A percentile compares a stretch with the other conserved stretches of the same genome.
Evolutionary conservation across 768 basidiomycete species (phyloP).

Genomic region (Gelatoporia subvermispora): DNA sequence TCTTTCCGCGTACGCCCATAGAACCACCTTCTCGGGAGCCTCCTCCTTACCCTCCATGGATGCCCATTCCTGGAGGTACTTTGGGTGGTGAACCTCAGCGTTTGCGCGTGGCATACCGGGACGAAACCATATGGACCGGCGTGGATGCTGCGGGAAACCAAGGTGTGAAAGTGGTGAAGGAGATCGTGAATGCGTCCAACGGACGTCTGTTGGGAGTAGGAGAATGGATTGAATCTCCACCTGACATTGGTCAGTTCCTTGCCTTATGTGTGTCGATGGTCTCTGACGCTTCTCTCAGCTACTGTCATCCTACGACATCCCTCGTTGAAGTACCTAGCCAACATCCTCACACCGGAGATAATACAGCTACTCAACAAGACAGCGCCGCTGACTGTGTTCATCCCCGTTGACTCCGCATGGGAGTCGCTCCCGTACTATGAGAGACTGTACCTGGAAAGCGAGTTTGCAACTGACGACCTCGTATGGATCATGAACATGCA

Average conservation of each 20-base stretch:
- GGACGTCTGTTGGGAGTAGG: constrained; percentile 75
- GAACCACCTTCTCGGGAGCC: constrained; percentile 63
- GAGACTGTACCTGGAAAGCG: constrained; percentile 82
- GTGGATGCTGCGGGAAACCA: constrained; percentile 78
- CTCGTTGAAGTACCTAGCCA: constrained; percentile 68
- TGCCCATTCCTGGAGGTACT: constrained; percentile 77
- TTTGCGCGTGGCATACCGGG: constrained; percentile 55
- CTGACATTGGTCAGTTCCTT: constrained; percentile 57
- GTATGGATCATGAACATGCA: constrained; percentile 76
- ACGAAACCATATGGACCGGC: constrained; percentile 51
- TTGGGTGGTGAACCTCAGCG: constrained; percentile 81
- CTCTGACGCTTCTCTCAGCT: constrained; percentile 34
- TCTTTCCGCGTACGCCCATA: constrained; percentile 58
- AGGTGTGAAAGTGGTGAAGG: constrained; percentile 63
- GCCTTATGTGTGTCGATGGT: background rate
- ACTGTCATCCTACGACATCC: constrained; percentile 53
- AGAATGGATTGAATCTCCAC: constrained; percentile 69
- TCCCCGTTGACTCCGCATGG: constrained; percentile 86
- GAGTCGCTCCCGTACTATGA: constrained; percentile 71
- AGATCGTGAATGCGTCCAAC: constrained; percentile 56
- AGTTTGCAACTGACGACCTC: constrained; percentile 79
- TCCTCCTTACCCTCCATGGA: constrained; percentile 78
- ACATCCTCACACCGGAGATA: constrained; percentile 62
- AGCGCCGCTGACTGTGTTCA: constrained; percentile 79
- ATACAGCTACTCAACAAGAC: constrained; percentile 55